These are phyloP conservation scores for Pterocarpus santalinus DNA, from an alignment of 306 rosid species.

Conservation along the genomic window DNA sequence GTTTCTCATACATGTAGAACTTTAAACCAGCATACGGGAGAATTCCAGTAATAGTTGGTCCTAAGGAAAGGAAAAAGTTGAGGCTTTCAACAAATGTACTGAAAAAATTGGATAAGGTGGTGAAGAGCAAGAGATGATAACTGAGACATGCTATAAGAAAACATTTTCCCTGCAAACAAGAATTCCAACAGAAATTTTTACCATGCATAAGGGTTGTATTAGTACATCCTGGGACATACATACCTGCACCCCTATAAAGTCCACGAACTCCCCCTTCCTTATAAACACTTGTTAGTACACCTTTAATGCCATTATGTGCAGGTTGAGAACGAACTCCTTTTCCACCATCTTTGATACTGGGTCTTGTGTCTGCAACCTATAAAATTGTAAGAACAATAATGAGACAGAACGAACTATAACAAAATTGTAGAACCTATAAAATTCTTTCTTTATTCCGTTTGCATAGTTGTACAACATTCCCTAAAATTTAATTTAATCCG, in stretches of 20 bases:
- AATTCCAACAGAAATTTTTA: constrained; percentile 22
- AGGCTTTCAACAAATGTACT: constrained; percentile 27
- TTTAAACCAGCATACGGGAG: constrained; percentile 96
- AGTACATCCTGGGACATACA: constrained; percentile 44
- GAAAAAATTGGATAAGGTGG: constrained; percentile 7
- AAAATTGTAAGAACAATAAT: constrained; percentile 23
- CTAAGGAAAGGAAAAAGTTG: constrained; percentile 52
- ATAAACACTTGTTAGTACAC: constrained; percentile 78
- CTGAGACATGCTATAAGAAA: constrained; percentile 13
- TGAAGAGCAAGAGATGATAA: constrained; percentile 34
- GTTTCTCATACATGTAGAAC: constrained; percentile 86
- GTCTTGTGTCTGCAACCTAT: constrained; percentile 72
- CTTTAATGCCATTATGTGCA: constrained; percentile 68
- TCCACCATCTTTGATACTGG: constrained; percentile 53
- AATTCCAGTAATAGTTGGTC: constrained; percentile 92
- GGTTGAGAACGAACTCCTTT: constrained; percentile 58
- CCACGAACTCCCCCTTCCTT: constrained; percentile 84
- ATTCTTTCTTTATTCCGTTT: neutral
- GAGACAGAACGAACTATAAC: too few relatives aligned
- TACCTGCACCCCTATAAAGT: constrained; percentile 93
- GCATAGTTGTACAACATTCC: neutral
- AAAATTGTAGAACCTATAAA: too few relatives aligned
- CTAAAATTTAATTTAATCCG: constrained; percentile 15
- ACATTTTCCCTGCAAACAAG: constrained; percentile 15
- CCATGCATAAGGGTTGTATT: neutral